Evolutionary conservation across 192 early-diverging fungal genomes (phyloP).

Genomic region (Pecoramyces ruminantium): DNA sequence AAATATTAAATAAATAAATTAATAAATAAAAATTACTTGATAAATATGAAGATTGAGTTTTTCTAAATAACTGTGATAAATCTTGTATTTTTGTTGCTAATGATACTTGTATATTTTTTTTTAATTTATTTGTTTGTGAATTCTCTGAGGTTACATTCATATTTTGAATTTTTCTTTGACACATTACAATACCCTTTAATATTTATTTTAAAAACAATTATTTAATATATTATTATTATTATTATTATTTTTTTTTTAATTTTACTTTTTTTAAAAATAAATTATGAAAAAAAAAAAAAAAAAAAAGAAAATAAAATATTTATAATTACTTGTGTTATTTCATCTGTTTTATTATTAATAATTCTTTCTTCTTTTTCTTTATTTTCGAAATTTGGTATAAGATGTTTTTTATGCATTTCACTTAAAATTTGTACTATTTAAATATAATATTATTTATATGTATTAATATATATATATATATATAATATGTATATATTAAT

Average conservation of each 20-base stretch:
- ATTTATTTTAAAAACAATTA: no score
- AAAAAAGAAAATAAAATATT: no score
- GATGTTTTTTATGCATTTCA: constrained; percentile 62
- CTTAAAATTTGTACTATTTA: not conserved
- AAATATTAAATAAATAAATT: not conserved
- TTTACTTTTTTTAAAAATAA: no score
- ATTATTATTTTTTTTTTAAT: no score
- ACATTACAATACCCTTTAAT: constrained; percentile 1
- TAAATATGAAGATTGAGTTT: constrained; percentile 73
- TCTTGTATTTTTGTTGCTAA: constrained; percentile 83
- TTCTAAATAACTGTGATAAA: constrained; percentile 59
- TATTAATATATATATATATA: no score
- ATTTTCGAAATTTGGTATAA: constrained; percentile 91
- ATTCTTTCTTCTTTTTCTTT: constrained; percentile 43
- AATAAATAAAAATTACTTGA: constrained; percentile 35
- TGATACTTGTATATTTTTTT: constrained; percentile 74
- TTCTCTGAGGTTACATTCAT: constrained; percentile 32
- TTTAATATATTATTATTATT: no score
- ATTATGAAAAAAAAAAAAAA: no score
- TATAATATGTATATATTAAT: no score
- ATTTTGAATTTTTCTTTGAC: constrained; percentile 61
- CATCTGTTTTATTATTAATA: constrained; percentile 26
- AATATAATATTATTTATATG: no score
- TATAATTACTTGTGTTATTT: constrained; percentile 52
- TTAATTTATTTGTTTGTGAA: constrained; percentile 29